Percentiles rank a stretch among this genome's conserved stretches.
Conservation (phyloP, 2,329 filamentous ascomycete species). For the Gnomoniopsis smithogilvyi region DNA sequence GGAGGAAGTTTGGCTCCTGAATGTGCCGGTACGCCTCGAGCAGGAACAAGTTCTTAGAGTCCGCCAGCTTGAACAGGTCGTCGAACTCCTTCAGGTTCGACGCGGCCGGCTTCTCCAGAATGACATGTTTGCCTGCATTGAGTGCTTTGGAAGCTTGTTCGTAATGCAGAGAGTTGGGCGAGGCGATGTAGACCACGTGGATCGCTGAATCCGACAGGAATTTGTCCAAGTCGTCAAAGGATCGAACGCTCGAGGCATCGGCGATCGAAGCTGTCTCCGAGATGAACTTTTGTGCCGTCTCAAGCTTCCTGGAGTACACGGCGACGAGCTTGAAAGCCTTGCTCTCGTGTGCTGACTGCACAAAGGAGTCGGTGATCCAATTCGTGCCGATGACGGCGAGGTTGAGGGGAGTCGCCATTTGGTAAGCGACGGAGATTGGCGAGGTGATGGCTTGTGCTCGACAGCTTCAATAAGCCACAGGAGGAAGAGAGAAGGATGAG, state of each 20-base stretch:
- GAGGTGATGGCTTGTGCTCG: not conserved
- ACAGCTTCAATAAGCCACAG: not conserved
- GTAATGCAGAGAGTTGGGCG: conserved; percentile 48
- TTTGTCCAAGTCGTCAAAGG: conserved; percentile 16
- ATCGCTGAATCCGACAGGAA: conserved; percentile 23
- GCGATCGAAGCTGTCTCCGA: conserved; percentile 12
- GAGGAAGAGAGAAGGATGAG: not conserved
- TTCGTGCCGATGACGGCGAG: conserved; percentile 17
- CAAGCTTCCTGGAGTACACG: conserved; percentile 14
- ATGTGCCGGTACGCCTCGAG: conserved; percentile 19
- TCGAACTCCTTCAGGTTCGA: conserved; percentile 44
- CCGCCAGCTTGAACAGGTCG: conserved; percentile 41
- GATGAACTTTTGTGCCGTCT: conserved; percentile 11
- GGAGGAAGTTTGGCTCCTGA: conserved; percentile 17
- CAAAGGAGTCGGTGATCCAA: conserved; percentile 17
- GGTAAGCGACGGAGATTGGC: too few relatives aligned
- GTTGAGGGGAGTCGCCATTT: conserved; percentile 12
- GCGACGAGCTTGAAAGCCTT: conserved; percentile 13
- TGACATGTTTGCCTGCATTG: conserved; percentile 49
- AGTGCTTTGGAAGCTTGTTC: conserved; percentile 43
- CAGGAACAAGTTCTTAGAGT: conserved; percentile 15
- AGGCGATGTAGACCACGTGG: conserved; percentile 35
- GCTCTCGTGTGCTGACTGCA: conserved; percentile 17
- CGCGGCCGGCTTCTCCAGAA: conserved; percentile 53
- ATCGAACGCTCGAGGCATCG: conserved; percentile 7